These are phyloP conservation scores for Cercospora beticola DNA, from an alignment of 2,329 filamentous ascomycete genomes.

Conservation along the genomic window DNA sequence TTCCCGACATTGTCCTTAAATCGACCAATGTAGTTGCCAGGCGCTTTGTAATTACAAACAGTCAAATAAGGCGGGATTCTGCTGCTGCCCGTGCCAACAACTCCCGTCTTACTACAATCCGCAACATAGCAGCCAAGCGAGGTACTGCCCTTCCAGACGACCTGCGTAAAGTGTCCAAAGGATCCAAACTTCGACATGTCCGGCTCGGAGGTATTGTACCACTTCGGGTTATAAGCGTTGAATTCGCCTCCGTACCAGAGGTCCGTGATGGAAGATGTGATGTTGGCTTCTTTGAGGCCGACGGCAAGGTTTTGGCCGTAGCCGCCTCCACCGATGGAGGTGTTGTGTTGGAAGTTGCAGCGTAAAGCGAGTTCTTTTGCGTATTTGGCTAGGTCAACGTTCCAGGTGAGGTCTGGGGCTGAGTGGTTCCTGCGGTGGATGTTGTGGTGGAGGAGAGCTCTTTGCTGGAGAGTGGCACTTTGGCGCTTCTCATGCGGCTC, in stretches of 20 bases:
- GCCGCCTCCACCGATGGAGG: constrained; percentile 62
- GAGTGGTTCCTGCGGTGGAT: constrained; percentile 21
- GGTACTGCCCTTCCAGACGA: constrained; percentile 65
- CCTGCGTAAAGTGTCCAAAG: constrained; percentile 73
- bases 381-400: constrained; percentile 59
- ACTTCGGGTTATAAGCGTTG: constrained; percentile 51
- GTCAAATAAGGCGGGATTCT: constrained; percentile 60
- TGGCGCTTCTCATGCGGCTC: constrained; percentile 6
- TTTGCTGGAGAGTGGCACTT: not conserved
- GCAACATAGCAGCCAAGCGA: constrained; percentile 61
- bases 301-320: constrained; percentile 95
- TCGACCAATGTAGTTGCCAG: constrained; percentile 55
- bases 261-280: constrained; percentile 68
- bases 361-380: constrained; percentile 62
- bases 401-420: constrained; percentile 60
- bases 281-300: constrained; percentile 53
- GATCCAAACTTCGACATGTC: constrained; percentile 59
- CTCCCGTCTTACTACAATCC: constrained; percentile 52
- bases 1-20: constrained; percentile 16
- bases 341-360: constrained; percentile 73
- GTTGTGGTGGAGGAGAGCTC: constrained; percentile 18
- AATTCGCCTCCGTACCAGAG: constrained; percentile 86
- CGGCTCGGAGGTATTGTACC: constrained; percentile 47
- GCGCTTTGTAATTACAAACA: constrained; percentile 79
- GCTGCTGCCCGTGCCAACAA: constrained; percentile 41